phyloP scores from a whole-genome alignment of 1,284 basidiomycete genomes.

The Ceratobasidium papillatum region DNA sequence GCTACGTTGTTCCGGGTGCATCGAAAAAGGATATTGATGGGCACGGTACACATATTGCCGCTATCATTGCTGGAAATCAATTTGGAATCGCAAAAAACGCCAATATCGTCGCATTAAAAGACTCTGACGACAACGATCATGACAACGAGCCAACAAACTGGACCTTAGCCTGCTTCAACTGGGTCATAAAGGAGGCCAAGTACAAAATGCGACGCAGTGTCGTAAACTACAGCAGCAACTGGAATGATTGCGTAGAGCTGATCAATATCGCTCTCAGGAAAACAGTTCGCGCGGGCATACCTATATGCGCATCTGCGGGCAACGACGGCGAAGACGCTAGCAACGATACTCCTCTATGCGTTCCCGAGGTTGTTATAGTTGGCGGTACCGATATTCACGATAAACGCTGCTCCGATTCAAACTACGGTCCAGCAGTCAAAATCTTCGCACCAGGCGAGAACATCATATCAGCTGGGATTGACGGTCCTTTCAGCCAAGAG shows the following conservation, averaged over 20 bases:
- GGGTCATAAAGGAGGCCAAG: slow-evolving; percentile 17
- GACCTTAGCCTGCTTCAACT: slow-evolving; percentile 34
- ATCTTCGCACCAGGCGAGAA: slow-evolving; percentile 53
- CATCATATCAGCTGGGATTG: slow-evolving; percentile 46
- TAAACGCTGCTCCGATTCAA: slow-evolving; percentile 59
- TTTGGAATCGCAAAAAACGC: slow-evolving; percentile 31
- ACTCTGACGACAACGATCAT: background rate
- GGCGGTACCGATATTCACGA: slow-evolving; percentile 52
- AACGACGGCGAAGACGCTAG: slow-evolving; percentile 51
- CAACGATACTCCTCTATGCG: slow-evolving; percentile 52
- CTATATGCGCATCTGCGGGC: slow-evolving; percentile 45
- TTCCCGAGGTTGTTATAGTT: slow-evolving; percentile 51
- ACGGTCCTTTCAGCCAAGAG: slow-evolving; percentile 6
- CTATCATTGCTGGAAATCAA: slow-evolving; percentile 37
- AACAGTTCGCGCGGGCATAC: slow-evolving; percentile 37
- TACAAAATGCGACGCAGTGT: slow-evolving; percentile 40
- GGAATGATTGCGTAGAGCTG: slow-evolving; percentile 13
- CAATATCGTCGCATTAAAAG: slow-evolving; percentile 15
- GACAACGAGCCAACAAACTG: background rate
- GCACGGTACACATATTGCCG: slow-evolving; percentile 39
- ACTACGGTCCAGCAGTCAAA: slow-evolving; percentile 51
- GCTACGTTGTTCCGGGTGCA: slow-evolving; percentile 57
- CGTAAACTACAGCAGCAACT: slow-evolving; percentile 36
- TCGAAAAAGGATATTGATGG: slow-evolving; percentile 23
- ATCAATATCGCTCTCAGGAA: slow-evolving; percentile 21